Evolutionary conservation across 2,329 filamentous ascomycete genomes (phyloP), one percentile per base, ranked within the genome.

Genomic region (Colletotrichum sp.): DNA sequence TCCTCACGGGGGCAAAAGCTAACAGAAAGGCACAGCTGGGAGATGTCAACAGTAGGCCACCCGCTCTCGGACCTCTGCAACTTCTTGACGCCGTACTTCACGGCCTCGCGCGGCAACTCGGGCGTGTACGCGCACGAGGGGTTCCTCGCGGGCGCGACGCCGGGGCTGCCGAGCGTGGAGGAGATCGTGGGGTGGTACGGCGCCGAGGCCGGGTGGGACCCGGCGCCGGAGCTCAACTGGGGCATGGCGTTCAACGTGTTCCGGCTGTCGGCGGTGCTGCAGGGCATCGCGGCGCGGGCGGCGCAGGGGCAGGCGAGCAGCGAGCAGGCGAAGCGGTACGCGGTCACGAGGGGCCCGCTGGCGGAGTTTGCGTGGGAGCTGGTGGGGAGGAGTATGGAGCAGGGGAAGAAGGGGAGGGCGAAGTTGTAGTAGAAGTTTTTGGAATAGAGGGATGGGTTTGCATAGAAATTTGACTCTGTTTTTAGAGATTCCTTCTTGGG

Each of bases 41-140:
- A 99, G 87, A 98, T 99, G 95, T 96, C 95, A 43, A 99, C 97
- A 0, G 93, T 98, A 71, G 97, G 97, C n/a, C 96, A 99, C 84
- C 97, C 97, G 2, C 90, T 99, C 26, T 96, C 94, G 8, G 97
- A 99, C 83, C 88, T 99, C 55, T 93, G 93, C 84, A 99, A 99
- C 85, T 88, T 99, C 21, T 78, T 87, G 67, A 86, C 81, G 71
- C 85, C 83, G 67, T 87, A 86, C 80, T 86, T 84, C 81, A 82
- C 82, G 67, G 82, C 84, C 38, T 79, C 81, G 67, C 75, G 78
- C 70, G 85, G 48, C 81, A 57, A 61, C 18, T 80, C 58, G 81
- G 81, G 34, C 74, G 18, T 79, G 78, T 79, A 81, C 77, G 77
- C 83, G 81, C 77, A 86, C 77, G 81, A 83, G 26, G 89, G 86